Evolutionary conservation across 208 protist species (phyloP), one percentile per base, ranked within the genome.

Genomic region (Crithidia bombi): DNA sequence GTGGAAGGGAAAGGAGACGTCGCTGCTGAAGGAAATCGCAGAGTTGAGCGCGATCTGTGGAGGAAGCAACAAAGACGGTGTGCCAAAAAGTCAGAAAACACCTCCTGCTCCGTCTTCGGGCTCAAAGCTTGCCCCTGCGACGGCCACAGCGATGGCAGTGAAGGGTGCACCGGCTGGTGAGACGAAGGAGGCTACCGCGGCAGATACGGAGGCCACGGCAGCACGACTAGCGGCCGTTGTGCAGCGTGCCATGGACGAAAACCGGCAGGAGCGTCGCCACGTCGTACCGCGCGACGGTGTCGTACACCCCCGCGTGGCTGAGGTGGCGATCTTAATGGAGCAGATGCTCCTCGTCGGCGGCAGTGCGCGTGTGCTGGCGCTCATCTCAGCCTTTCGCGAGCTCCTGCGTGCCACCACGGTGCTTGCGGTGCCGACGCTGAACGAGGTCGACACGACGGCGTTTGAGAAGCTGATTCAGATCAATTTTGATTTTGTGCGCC

Each of bases 401-500:
- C 59, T 94, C 19, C 41, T 86, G 35, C 64, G 74, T n/a, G 62
- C 81, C 3, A 87, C 89, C 9, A 79, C 85, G 5, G 67, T 86
- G 21, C 75, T 92, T 41, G 75, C 75, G 26, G 74, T 59, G 38
- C 59, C 71, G 28, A 69, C 81, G 23, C 61, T 92, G 28, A 69
- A 75, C 25, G 69, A 85, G 28, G 65, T 76, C 14, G 72, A 91
- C 73, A 74, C 75, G 35, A 67, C 81, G 15, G 73, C 75, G 11
- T 86, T 94, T 75, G 81, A 83, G 69, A 65, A 82, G 52, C 61
- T 91, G 17, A 78, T 94, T 32, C 75, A 90, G 54, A 67, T 61
- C 35, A 94, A 94, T 64, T 94, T 89, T 58, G 79, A 79, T 33
- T 92, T 89, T 78, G 43, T 94, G 36, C 71, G 75, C n/a, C 78